These are phyloP conservation scores for Carex scoparia DNA, from an alignment of 176 grass and related monocot genomes.

Conservation along the genomic window DNA sequence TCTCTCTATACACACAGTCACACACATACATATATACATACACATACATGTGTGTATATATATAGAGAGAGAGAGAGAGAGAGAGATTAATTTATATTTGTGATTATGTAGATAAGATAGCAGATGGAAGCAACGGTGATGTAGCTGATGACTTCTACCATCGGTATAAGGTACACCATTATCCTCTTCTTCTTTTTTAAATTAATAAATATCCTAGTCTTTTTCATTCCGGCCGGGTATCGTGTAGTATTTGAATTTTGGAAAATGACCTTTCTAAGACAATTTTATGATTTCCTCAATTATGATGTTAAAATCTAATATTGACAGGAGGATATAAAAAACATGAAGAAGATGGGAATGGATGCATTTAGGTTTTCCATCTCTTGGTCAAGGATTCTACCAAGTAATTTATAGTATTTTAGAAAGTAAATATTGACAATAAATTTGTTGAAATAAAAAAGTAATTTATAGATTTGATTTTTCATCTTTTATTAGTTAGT, in stretches of 20 bases:
- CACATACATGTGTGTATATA: no score
- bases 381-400: slow-evolving; percentile 55
- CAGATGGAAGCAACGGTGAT: slow-evolving; percentile 38
- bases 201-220: background rate
- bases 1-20: no score
- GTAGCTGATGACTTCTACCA: slow-evolving; percentile 36
- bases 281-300: background rate
- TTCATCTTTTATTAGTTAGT: background rate
- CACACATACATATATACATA: no score
- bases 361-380: slow-evolving; percentile 55
- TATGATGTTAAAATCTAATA: background rate
- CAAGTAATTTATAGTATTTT: slow-evolving; percentile 32
- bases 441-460: background rate
- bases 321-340: slow-evolving; percentile 42
- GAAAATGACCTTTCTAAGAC: background rate
- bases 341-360: slow-evolving; percentile 53
- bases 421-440: background rate
- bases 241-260: background rate
- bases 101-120: slow-evolving; percentile 37
- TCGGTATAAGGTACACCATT: slow-evolving; percentile 44
- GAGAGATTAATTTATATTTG: no score
- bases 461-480: background rate
- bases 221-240: background rate
- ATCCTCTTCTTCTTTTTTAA: background rate
- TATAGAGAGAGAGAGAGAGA: no score